phyloP scores from a whole-genome alignment of 139 green algal species.

The Tetraselmis chui region DNA sequence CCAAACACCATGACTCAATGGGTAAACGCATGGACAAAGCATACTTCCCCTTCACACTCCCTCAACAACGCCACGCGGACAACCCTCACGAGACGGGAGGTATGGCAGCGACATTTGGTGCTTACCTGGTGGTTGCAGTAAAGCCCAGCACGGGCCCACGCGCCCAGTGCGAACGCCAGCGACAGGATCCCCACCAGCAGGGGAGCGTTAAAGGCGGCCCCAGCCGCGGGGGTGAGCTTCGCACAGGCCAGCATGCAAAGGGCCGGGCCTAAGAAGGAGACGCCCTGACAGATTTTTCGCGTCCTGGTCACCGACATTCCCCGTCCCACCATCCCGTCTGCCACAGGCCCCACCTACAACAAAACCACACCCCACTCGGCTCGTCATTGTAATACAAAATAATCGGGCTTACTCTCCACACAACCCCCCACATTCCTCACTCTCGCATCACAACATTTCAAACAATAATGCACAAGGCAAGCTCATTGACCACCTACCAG shows the following conservation, averaged over 20 bases:
- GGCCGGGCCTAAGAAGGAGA: conserved; percentile 67
- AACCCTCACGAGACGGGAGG: not conserved
- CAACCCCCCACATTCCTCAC: too few relatives aligned
- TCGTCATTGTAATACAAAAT: too few relatives aligned
- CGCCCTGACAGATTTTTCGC: conserved; percentile 55
- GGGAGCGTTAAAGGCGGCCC: conserved; percentile 2
- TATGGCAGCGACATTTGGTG: not conserved
- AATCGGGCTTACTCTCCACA: too few relatives aligned
- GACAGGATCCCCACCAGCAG: conserved; percentile 35
- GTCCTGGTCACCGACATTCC: conserved; percentile 54
- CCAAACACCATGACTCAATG: not conserved
- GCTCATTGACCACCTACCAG: not conserved
- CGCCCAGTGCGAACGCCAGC: conserved; percentile 50
- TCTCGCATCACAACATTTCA: too few relatives aligned
- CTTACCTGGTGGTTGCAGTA: conserved; percentile 76
- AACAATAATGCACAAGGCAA: not conserved
- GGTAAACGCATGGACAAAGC: not conserved
- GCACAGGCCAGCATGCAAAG: conserved; percentile 53
- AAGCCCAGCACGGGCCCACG: conserved; percentile 58
- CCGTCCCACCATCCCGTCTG: conserved; percentile 45
- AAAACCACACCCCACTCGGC: too few relatives aligned
- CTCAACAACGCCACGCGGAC: not conserved
- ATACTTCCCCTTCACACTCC: too few relatives aligned
- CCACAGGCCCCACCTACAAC: conserved; percentile 29
- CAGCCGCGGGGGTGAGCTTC: conserved; percentile 27